Evolutionary conservation across 176 grass and related monocot species (phyloP), one percentile per base, ranked within the genome.

Genomic region (Avena insularis): DNA sequence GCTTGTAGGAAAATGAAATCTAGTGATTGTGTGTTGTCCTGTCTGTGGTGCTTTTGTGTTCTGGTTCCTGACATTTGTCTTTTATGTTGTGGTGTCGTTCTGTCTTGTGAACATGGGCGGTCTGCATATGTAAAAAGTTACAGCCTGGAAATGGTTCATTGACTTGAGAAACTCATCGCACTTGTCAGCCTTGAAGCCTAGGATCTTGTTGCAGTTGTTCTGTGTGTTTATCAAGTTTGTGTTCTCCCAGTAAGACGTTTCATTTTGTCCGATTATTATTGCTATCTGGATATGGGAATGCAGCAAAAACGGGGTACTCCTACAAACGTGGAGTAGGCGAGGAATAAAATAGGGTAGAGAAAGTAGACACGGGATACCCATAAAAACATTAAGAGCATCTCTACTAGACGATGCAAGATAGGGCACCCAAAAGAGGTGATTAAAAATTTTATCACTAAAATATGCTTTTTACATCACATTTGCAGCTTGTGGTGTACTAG

Each of bases 81-180:
- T 65, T 45, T 69, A 87, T 91, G 85, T 84, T 87, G 69, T 91
- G 27, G 1, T 84, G 75, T 75, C 75, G 81, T 70, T 60, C 38
- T 85, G 31, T 76, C 40, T 81, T 12, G 25, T 85, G 70, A 67
- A 77, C 61, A 77, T 77, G 55, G 23, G 59, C n/a, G 63, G 70
- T 43, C 16, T 57, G 56, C 19, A 21, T 87, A 36, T 88, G 86
- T 88, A 88, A 80, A 91, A 59, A 85, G 67, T 64, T 87, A 80
- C 50, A 75, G 35, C 49, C 46, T 65, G 16, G 33, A 79, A 90
- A 67, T 87, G 55, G 73, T 83, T 48, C n/a, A 1, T 45, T 14
- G 65, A 79, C 36, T 46, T 5, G 2, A 33, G 6, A 77, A 59
- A 35, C 63, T 21, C 2, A 55, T 82, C 5, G n/a, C 6, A 8